Conservation (phyloP, 176 grass and related monocot species). For the Sorghum bicolor region Sorghum_bicolor_NCBIv3 NC_012871.2:45970501-45971000, state of each 20-base stretch:
- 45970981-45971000: neutral
- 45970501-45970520: slow-evolving; percentile 81
- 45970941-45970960: neutral
- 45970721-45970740: neutral
- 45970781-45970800: neutral
- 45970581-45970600: neutral
- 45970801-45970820: neutral
- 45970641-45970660: neutral
- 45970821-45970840: neutral
- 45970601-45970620: neutral
- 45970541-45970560: neutral
- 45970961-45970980: neutral
- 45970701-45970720: neutral
- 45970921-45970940: neutral
- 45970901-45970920: neutral
- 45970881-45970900: neutral
- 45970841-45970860: neutral
- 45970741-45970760: neutral
- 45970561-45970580: neutral
- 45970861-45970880: neutral
- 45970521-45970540: slow-evolving; percentile 60
- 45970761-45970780: neutral
- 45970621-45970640: neutral
- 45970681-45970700: neutral
- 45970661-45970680: neutral